Evolutionary conservation across 768 basidiomycete species (phyloP).

Genomic region (Mycena alexandri): DNA sequence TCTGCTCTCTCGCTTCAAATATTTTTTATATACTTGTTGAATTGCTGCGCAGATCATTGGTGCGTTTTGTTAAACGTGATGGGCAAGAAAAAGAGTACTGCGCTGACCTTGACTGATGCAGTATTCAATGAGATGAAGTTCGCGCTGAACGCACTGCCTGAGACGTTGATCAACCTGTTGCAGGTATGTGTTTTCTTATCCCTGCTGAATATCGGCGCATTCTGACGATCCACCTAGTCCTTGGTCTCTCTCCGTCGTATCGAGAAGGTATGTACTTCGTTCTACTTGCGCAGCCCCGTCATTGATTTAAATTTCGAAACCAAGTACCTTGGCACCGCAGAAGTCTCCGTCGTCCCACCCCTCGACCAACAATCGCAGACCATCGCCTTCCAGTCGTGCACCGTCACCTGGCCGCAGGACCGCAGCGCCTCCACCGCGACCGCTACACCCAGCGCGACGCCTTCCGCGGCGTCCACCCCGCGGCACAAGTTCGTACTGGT

Average conservation of each 20-base stretch:
- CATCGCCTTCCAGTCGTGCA: conserved; percentile 86
- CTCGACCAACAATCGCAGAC: conserved; percentile 67
- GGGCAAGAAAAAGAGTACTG: too few species aligned
- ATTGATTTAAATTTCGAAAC: neutral
- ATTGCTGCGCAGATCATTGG: too few species aligned
- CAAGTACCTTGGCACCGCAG: conserved; percentile 76
- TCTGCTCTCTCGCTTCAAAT: too few species aligned
- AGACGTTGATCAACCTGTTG: conserved; percentile 91
- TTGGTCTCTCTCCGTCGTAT: conserved; percentile 91
- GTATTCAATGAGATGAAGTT: conserved; percentile 93
- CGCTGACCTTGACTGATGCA: conserved; percentile 36
- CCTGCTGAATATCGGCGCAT: neutral
- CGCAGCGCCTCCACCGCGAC: conserved; percentile 57
- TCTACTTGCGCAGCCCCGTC: neutral
- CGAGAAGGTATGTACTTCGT: conserved; percentile 63
- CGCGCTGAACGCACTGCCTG: conserved; percentile 88
- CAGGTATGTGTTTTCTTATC: conserved; percentile 61
- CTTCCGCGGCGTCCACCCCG: conserved; percentile 79
- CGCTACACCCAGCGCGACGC: conserved; percentile 47
- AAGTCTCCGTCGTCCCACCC: conserved; percentile 75
- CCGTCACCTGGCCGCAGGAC: conserved; percentile 92
- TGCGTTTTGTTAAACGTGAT: too few species aligned
- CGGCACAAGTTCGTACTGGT: conserved; percentile 82
- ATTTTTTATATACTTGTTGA: too few species aligned
- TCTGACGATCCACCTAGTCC: conserved; percentile 54